Conservation (phyloP, 495 filamentous ascomycete species). For the Penicillium salamii region DNA sequence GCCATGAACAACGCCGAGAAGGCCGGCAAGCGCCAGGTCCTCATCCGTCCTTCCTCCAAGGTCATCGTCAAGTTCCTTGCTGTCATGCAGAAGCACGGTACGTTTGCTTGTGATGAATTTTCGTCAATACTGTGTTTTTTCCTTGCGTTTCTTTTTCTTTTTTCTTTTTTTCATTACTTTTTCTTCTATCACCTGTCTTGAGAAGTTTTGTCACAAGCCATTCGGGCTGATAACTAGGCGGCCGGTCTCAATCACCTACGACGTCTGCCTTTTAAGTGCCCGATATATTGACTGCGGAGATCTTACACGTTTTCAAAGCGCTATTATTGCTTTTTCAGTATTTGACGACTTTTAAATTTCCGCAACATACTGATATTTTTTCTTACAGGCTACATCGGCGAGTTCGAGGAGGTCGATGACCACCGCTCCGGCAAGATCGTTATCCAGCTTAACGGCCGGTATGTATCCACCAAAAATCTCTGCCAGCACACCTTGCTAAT, state of each 20-base stretch:
- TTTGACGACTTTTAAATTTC: conserved; percentile 86
- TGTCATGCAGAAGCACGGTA: conserved; percentile 99
- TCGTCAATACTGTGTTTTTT: conserved; percentile 1
- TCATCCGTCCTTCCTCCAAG: conserved; percentile 96
- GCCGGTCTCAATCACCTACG: conserved; percentile 75
- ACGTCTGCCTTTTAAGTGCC: conserved; percentile 98
- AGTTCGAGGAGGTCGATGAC: conserved; percentile 99
- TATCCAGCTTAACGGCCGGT: conserved; percentile 87
- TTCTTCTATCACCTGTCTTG: conserved; percentile 1
- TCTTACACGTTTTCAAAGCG: conserved; percentile 85
- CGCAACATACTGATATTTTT: conserved; percentile 72
- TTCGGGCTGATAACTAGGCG: conserved; percentile 99
- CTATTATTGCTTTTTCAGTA: conserved; percentile 58
- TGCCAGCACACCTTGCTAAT: background rate
- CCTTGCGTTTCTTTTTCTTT: conserved; percentile 13
- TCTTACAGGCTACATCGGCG: conserved; percentile 89
- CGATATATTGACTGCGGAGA: conserved; percentile 83
- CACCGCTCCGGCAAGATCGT: conserved; percentile 98
- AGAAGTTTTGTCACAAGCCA: conserved; percentile 6
- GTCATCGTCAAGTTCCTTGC: conserved; percentile 98
- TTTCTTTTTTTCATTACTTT: conserved; percentile 4
- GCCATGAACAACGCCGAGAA: conserved; percentile 99
- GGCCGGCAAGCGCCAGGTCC: conserved; percentile 94
- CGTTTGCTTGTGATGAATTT: conserved; percentile 35
- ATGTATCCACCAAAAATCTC: conserved; percentile 9